Evolutionary conservation across 352 stramenopile genomes (phyloP), one percentile per base, ranked within the genome.

Genomic region (Phytophthora kernoviae): DNA sequence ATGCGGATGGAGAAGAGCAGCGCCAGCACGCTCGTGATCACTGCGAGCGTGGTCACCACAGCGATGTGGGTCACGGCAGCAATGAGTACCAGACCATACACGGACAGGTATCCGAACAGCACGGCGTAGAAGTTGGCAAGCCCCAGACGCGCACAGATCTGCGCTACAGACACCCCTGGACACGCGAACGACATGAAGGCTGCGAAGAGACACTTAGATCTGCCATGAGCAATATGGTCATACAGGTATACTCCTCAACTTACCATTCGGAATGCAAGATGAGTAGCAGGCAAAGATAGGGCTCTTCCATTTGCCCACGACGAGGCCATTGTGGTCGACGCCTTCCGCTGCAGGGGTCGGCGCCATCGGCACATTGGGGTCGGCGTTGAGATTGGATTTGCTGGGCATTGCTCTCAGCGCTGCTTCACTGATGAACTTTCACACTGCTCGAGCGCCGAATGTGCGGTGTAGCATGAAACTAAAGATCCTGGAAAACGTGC

Each of bases 251-350:
- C 24, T 30, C 24, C n/a, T n/a, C 15, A 20, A 20, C 54, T 33
- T 17, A 78, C 70, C 70, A 55, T 82, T 82, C 1, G 69, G 73
- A 11, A 82, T 48, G 36, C 68, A 75, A 30, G 62, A 49, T 14
- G 33, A 62, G 53, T 69, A 66, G 53, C 60, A 74, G 40, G 50
- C 49, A 43, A 67, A 82, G 34, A 82, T 58, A 33, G 54, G 67
- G 27, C 12, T 57, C 55, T 73, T 66, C 69, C 73, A 81, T 22
- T 63, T 70, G 18, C 73, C 70, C 17, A 78, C 71, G 11, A 79
- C 61, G 22, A 83, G 32, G 24, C 70, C 70, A 39, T 79, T 83
- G 39, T 69, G 55, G 51, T 78, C 74, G 7, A 72, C 64, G 9
- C 65, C 65, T 58, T 73, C 64, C 9, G 50, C 39, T 36, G 64